Conservation (phyloP, 495 filamentous ascomycete genomes). For the Talaromyces adpressus region DNA sequence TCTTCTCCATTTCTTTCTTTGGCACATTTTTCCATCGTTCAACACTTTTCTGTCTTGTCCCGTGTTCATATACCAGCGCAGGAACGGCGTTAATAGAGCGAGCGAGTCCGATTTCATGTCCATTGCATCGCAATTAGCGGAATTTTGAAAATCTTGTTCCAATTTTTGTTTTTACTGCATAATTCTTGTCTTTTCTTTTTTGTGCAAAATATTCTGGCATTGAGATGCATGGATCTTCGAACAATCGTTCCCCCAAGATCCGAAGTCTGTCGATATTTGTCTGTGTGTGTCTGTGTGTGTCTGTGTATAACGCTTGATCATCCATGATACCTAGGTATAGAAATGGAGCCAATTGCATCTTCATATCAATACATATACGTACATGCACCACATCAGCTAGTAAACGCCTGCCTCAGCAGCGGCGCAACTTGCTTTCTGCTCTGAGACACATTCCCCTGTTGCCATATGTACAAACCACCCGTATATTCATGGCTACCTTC, state of each 20-base stretch:
- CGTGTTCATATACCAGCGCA: neutral
- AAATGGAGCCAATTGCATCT: neutral
- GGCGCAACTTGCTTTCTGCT: constrained; percentile 91
- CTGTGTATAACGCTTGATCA: neutral
- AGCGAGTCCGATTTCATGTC: neutral
- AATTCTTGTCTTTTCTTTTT: constrained; percentile 10
- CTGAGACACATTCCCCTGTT: constrained; percentile 56
- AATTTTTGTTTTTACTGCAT: constrained; percentile 7
- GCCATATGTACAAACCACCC: constrained; percentile 45
- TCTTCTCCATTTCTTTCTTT: neutral
- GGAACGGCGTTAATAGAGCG: constrained; percentile 3
- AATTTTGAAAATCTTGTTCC: constrained; percentile 3
- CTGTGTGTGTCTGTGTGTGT: neutral
- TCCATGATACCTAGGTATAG: neutral
- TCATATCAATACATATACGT: neutral
- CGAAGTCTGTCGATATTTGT: neutral
- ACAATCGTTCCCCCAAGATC: neutral
- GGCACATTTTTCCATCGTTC: neutral
- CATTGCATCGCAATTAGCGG: constrained; percentile 4
- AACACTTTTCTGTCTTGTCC: neutral
- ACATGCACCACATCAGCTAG: constrained; percentile 13
- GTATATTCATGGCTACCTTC: neutral
- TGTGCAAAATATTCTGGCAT: neutral
- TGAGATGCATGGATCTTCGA: constrained; percentile 4
- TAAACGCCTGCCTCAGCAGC: constrained; percentile 61